These are phyloP conservation scores for Taiozyma sp. DNA, from an alignment of 1,139 yeast genomes.

Conservation along the genomic window DNA sequence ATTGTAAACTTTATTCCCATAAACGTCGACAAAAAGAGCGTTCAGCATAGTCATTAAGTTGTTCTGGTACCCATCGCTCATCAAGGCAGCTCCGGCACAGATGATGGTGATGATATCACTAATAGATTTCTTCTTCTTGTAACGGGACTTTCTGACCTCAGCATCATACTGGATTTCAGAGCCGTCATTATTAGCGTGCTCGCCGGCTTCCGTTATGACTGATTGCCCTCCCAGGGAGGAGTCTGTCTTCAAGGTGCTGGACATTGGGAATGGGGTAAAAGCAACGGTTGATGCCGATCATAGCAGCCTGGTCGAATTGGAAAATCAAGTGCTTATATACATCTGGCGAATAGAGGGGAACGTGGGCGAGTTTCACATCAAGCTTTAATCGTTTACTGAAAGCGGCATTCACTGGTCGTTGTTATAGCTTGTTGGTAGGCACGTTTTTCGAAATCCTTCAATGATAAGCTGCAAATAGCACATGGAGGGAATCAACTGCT, in stretches of 20 bases:
- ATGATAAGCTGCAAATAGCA: background rate
- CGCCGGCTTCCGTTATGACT: background rate
- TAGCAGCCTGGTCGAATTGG: background rate
- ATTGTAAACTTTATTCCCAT: slow-evolving; percentile 36
- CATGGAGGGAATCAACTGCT: background rate
- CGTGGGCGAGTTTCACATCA: background rate
- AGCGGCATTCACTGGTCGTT: background rate
- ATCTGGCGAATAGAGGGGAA: background rate
- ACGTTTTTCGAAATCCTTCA: background rate
- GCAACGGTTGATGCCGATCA: no score
- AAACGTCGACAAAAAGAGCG: slow-evolving; percentile 40
- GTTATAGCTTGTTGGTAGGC: background rate
- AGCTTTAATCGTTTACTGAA: background rate
- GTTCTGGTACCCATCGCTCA: slow-evolving; percentile 63
- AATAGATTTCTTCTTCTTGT: slow-evolving; percentile 16
- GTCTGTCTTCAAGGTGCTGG: background rate
- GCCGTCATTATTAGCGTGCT: background rate
- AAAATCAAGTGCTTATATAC: background rate
- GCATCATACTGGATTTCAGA: slow-evolving; percentile 11
- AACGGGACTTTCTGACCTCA: slow-evolving; percentile 14
- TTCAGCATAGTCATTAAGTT: slow-evolving; percentile 59
- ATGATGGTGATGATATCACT: slow-evolving; percentile 21
- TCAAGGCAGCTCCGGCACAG: slow-evolving; percentile 47
- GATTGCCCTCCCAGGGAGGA: background rate
- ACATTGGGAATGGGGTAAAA: background rate